phyloP scores from a whole-genome alignment of 208 protist species.

The Kentomonas sorsogonicus region DNA sequence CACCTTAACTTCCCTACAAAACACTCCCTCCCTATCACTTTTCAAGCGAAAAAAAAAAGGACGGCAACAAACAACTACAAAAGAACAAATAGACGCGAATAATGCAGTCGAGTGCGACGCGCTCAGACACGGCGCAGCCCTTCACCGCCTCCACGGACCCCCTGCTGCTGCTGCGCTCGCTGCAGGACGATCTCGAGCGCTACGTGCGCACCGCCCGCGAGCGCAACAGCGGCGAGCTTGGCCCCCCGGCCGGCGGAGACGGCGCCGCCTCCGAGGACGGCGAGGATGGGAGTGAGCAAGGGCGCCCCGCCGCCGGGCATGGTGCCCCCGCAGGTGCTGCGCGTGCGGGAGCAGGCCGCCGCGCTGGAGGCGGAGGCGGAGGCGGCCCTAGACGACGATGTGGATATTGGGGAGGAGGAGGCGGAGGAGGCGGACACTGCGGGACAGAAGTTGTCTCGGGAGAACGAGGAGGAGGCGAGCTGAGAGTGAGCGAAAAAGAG shows the following conservation, averaged over 20 bases:
- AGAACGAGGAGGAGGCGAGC: no score
- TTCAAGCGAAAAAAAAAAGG: no score
- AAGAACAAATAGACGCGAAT: no score
- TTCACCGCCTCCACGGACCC: conserved; percentile 14
- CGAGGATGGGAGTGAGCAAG: conserved; percentile 3
- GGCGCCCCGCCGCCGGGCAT: not conserved
- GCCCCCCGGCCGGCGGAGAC: conserved; percentile 2
- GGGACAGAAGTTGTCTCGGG: conserved; percentile 15
- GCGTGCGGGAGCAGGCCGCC: conserved; percentile 18
- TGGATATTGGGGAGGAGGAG: conserved; percentile 1
- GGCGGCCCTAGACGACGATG: not conserved
- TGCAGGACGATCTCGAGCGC: conserved; percentile 27
- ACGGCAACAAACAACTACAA: no score
- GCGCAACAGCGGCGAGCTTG: conserved; percentile 9
- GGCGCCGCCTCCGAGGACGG: not conserved
- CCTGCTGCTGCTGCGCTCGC: conserved; percentile 13
- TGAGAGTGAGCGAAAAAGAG: no score
- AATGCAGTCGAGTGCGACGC: no score
- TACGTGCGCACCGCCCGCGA: conserved; percentile 21
- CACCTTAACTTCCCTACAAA: no score
- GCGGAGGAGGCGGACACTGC: conserved; percentile 11
- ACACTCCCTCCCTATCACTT: no score
- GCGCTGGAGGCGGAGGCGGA: conserved; percentile 10
- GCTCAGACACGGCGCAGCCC: no score
- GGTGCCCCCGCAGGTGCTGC: conserved; percentile 4